Percentiles rank a stretch among this genome's conserved stretches.
phyloP scores from a whole-genome alignment of 2,329 filamentous ascomycete genomes.

The Colletotrichum spinosum region DNA sequence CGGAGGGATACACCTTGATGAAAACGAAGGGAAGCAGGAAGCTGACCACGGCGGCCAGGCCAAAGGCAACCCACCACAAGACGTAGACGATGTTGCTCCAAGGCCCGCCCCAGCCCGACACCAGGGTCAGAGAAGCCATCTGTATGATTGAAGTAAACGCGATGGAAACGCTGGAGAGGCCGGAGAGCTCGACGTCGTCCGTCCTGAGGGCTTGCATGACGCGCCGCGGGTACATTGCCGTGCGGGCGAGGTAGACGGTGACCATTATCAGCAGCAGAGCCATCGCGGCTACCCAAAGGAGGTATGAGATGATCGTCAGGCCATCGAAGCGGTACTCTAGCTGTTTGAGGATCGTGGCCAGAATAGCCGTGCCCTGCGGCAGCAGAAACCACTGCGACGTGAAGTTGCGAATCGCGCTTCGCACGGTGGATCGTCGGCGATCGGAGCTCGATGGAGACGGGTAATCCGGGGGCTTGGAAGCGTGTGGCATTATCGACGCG shows the following conservation, averaged over 20 bases:
- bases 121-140: conserved; percentile 41
- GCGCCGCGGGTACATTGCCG: conserved; percentile 45
- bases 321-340: conserved; percentile 54
- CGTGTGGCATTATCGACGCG: conserved; percentile 4
- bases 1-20: conserved; percentile 49
- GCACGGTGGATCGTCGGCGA: background rate
- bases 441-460: background rate
- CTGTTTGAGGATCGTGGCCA: conserved; percentile 49
- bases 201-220: conserved; percentile 45
- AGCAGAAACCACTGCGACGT: conserved; percentile 51
- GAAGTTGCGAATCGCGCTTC: conserved; percentile 46
- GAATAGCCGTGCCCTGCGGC: conserved; percentile 51
- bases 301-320: conserved; percentile 48
- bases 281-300: conserved; percentile 53
- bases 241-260: conserved; percentile 46
- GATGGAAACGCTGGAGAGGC: conserved; percentile 52
- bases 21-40: conserved; percentile 49
- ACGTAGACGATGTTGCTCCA: conserved; percentile 46
- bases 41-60: conserved; percentile 46
- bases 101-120: conserved; percentile 21
- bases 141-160: conserved; percentile 44
- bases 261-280: conserved; percentile 45
- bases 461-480: background rate
- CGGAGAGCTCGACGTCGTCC: conserved; percentile 49
- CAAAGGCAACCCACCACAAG: conserved; percentile 54